Evolutionary conservation across 352 stramenopile species (phyloP), one percentile per base, ranked within the genome.

Genomic region (Globisporangium cystogenes): DNA sequence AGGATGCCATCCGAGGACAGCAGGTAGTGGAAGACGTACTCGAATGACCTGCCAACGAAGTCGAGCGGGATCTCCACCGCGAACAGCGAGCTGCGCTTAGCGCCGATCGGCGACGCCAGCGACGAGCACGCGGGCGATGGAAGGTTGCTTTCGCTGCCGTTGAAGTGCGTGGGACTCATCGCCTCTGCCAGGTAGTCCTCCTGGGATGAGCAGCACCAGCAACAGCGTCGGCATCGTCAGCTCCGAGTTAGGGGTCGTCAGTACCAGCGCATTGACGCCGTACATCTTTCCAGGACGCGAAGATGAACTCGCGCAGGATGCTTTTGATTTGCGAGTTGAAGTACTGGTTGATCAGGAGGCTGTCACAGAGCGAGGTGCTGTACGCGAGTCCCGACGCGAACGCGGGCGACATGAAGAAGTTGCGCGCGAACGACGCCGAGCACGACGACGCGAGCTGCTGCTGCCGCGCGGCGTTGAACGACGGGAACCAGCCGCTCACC

Each of bases 321-420:
- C 79, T 88, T 60, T 90, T 94, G 67, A 94, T 90, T 49, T 84
- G 86, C 37, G 69, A 65, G 57, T 92, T 94, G 63, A 92, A 94
- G 57, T 87, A 94, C 69, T 92, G 81, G 59, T 94, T 94, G 68
- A 94, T 90, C 24, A 94, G 82, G 10, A 94, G 46, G 45, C 78
- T 92, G 60, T 94, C 83, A 37, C 83, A 94, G 27, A 94, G 67
- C 18, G 81, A 92, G 14, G 78, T 86, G 67, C 81, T 92, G 70
- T 91, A 94, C 27, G 83, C 82, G 40, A 94, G 62, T 3, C 83
- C 83, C n/a, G 79, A 90, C 1, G 83, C 79, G 49, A 94, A 94
- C 23, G 79, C 78, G 7, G 81, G 79, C 1, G 81, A 92, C 23
- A 90, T n/a, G 53, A 84, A 87, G 56, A 92, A 92, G 48, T 92